Conservation (phyloP, 2,329 filamentous ascomycete genomes). For the Thelonectria blattea region DNA sequence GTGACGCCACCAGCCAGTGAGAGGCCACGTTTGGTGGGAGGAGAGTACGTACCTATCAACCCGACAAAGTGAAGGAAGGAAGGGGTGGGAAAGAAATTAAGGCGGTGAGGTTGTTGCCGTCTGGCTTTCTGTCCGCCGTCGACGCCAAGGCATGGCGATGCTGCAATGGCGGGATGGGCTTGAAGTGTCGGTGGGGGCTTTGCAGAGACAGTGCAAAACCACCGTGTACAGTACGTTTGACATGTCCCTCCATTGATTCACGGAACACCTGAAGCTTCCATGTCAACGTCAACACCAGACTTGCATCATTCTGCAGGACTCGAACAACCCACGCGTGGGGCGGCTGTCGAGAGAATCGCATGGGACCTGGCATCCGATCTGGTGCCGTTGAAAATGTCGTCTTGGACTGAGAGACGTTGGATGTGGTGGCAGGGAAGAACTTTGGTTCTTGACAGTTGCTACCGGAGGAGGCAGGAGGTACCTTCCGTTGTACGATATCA, state of each 20-base stretch:
- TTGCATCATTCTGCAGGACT: background rate
- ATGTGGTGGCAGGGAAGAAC: background rate
- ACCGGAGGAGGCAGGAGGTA: no score
- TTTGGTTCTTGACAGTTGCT: conserved; percentile 2
- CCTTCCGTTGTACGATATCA: background rate
- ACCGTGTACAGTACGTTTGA: background rate
- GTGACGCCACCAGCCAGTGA: background rate
- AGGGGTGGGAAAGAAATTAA: conserved; percentile 32
- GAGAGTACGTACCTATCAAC: background rate
- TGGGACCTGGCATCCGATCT: background rate
- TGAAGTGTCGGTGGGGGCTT: background rate
- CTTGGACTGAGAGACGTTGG: background rate
- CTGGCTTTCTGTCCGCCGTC: conserved; percentile 29
- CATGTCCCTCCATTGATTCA: background rate
- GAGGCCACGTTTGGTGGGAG: background rate
- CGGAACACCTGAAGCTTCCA: background rate
- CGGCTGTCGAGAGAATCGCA: background rate
- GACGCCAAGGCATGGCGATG: conserved; percentile 25
- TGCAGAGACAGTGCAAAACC: background rate
- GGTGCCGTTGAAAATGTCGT: background rate
- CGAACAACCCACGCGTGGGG: conserved; percentile 7
- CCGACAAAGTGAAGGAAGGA: background rate
- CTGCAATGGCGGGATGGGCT: conserved; percentile 7
- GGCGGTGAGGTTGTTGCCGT: conserved; percentile 36
- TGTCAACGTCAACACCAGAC: background rate